Conservation (phyloP, 176 grass and related monocot species). For the Paspalum vaginatum region DNA sequence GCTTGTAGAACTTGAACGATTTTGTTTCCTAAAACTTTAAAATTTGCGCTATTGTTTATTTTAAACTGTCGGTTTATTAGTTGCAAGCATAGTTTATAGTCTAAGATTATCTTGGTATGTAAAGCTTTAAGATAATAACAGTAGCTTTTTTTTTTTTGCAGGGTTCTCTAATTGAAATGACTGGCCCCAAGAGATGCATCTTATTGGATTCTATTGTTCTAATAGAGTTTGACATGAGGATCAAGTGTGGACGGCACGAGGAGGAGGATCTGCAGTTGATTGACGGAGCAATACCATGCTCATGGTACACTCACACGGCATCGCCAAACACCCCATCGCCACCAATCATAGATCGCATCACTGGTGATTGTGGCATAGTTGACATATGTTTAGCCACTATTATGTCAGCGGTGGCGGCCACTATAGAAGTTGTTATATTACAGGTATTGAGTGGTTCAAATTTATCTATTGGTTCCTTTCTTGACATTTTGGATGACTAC, state of each 20-base stretch:
- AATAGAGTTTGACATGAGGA: slow-evolving; percentile 32
- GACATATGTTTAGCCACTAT: neutral
- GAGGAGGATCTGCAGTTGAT: neutral
- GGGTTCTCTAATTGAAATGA: slow-evolving; percentile 27
- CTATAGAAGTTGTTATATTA: neutral
- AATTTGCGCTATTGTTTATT: neutral
- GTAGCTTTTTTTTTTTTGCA: neutral
- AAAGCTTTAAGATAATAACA: neutral
- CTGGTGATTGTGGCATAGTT: neutral
- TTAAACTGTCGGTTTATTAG: neutral
- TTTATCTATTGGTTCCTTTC: neutral
- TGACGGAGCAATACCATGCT: neutral
- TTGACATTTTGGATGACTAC: neutral
- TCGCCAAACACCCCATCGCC: no score
- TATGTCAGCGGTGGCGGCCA: neutral
- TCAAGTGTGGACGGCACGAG: neutral
- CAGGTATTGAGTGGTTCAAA: neutral
- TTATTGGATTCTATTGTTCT: neutral
- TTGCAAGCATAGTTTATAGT: neutral
- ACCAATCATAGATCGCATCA: neutral
- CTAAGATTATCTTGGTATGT: neutral
- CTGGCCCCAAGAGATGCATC: slow-evolving; percentile 18
- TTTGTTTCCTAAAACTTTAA: neutral
- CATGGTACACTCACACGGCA: neutral
- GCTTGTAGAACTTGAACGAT: neutral